phyloP scores from a whole-genome alignment of 1,139 yeast genomes.

The Scheffersomyces quercinus region DNA sequence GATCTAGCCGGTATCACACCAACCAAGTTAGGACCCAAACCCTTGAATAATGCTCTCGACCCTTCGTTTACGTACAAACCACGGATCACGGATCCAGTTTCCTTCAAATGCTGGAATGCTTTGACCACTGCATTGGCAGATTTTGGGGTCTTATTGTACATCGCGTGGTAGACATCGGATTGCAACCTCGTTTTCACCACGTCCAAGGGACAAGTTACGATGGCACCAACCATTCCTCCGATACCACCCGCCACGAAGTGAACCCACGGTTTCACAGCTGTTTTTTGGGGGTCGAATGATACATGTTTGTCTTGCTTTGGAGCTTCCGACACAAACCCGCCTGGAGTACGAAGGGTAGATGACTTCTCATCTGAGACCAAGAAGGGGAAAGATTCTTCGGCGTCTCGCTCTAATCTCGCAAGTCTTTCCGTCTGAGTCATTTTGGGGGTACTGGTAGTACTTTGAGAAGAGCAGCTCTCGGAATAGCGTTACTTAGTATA shows the following conservation, averaged over 20 bases:
- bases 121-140: slow-evolving; percentile 41
- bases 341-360: slow-evolving; percentile 41
- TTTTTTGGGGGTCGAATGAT: slow-evolving; percentile 5
- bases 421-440: slow-evolving; percentile 12
- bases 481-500: too few species aligned
- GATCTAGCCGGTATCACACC: slow-evolving; percentile 99
- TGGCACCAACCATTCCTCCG: slow-evolving; percentile 98
- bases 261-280: slow-evolving; percentile 76
- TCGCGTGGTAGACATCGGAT: slow-evolving; percentile 66
- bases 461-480: too few species aligned
- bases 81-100: slow-evolving; percentile 72
- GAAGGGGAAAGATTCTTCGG: slow-evolving; percentile 58
- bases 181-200: slow-evolving; percentile 95
- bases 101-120: slow-evolving; percentile 72
- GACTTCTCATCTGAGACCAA: slow-evolving; percentile 74
- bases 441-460: not conserved
- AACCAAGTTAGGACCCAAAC: slow-evolving; percentile 92
- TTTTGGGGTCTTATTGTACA: slow-evolving; percentile 44
- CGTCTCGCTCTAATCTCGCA: slow-evolving; percentile 49
- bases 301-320: slow-evolving; percentile 5
- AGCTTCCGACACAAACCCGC: slow-evolving; percentile 10
- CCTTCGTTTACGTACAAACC: slow-evolving; percentile 80
- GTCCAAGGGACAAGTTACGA: slow-evolving; percentile 92
- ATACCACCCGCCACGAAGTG: slow-evolving; percentile 99
- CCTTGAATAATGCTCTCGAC: slow-evolving; percentile 81